Conservation (phyloP, 257 asterid genomes). For the Solanum etuberosum region DNA sequence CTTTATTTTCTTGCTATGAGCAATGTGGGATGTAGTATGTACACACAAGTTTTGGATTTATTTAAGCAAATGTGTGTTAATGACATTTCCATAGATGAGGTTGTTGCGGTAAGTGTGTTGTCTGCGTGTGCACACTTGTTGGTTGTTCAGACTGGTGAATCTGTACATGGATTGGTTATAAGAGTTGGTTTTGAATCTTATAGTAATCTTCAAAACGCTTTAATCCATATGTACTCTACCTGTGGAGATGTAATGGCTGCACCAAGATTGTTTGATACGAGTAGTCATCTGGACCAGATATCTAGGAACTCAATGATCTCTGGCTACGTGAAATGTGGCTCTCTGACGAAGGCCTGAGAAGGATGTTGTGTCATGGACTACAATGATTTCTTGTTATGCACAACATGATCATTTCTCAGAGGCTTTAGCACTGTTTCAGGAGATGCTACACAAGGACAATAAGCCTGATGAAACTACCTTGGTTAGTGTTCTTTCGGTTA, state of each 20-base stretch:
- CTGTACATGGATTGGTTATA: constrained; percentile 39
- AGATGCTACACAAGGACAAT: constrained; percentile 47
- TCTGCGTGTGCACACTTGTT: constrained; percentile 55
- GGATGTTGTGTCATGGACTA: constrained; percentile 71
- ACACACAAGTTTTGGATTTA: constrained; percentile 43
- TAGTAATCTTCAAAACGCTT: constrained; percentile 60
- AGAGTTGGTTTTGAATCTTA: constrained; percentile 54
- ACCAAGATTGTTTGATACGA: constrained; percentile 33
- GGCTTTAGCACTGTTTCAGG: constrained; percentile 46
- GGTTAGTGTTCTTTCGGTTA: constrained; percentile 71
- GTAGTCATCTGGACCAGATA: constrained; percentile 49
- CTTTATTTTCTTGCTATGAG: constrained; percentile 63
- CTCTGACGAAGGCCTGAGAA: constrained; percentile 57
- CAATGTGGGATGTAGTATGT: constrained; percentile 52
- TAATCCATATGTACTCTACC: constrained; percentile 67
- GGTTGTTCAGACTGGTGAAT: constrained; percentile 29
- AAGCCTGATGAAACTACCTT: constrained; percentile 72
- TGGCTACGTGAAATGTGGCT: constrained; percentile 50
- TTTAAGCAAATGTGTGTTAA: constrained; percentile 35
- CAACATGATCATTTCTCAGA: constrained; percentile 34
- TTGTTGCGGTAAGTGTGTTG: constrained; percentile 50
- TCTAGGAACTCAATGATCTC: constrained; percentile 85
- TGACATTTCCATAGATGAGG: constrained; percentile 52
- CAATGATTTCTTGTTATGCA: constrained; percentile 71
- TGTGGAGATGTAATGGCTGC: constrained; percentile 52